These are phyloP conservation scores for Plectosphaerella sp. DNA, from an alignment of 2,329 filamentous ascomycete genomes.

Conservation along the genomic window DNA sequence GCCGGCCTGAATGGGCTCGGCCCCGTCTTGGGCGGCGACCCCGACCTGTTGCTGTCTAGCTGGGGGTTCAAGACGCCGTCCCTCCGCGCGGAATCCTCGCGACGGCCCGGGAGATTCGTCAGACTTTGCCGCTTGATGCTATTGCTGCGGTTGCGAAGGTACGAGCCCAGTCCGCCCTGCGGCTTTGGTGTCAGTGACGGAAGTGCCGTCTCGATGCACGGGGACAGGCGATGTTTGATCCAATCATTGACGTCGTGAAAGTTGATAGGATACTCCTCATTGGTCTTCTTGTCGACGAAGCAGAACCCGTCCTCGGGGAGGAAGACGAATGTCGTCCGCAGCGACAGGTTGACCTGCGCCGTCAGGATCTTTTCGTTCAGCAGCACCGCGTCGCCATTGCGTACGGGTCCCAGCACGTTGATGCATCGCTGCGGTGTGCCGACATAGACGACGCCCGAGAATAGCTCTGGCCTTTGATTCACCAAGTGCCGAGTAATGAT, in stretches of 20 bases:
- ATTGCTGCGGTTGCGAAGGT: constrained; percentile 42
- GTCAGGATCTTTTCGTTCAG: constrained; percentile 86
- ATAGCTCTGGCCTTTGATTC: constrained; percentile 79
- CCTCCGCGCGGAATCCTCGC: constrained; percentile 21
- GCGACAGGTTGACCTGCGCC: constrained; percentile 87
- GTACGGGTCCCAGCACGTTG: constrained; percentile 84
- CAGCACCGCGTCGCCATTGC: constrained; percentile 89
- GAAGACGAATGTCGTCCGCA: constrained; percentile 80
- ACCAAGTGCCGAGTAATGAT: constrained; percentile 85
- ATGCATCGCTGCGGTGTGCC: constrained; percentile 82
- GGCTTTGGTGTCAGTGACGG: constrained; percentile 47
- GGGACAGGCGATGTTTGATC: constrained; percentile 73
- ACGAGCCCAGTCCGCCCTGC: constrained; percentile 33
- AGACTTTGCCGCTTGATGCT: constrained; percentile 23
- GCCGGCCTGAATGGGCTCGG: constrained; percentile 16
- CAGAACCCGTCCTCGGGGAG: constrained; percentile 83
- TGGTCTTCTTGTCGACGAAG: constrained; percentile 79
- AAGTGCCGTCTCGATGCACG: constrained; percentile 66
- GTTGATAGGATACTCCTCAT: constrained; percentile 75
- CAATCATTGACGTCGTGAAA: constrained; percentile 79
- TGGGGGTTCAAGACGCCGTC: constrained; percentile 40
- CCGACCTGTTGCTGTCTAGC: constrained; percentile 26
- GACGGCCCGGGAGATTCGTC: constrained; percentile 11
- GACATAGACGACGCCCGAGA: constrained; percentile 80
- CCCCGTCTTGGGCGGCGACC: constrained; percentile 10